Base-by-base conservation (phyloP, 2,329 filamentous ascomycete species). In the Cladosporium oxysporum region DNA sequence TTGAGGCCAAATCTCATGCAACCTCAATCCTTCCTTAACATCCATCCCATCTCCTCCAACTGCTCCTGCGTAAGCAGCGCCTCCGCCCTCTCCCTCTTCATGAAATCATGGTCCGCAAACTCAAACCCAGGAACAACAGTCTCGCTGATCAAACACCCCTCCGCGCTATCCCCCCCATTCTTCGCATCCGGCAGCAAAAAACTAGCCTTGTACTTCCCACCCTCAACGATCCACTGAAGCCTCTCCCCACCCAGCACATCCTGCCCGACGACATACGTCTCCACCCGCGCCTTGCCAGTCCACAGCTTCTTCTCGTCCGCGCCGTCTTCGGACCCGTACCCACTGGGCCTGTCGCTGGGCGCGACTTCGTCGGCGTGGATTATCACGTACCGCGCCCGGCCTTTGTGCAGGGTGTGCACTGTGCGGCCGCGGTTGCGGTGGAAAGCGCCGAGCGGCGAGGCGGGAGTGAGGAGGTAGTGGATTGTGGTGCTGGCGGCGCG, bases 81-180 rank as follows among this genome's bases (percentile, higher is more conserved):
- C 49, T 76, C 73, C 69, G 90, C 79, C 14, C 79, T 79, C 57
- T 84, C 80, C 16, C 74, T 74, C 5, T 79, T 81, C 71, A 91
- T 79, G 71, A 91, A 91, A 72, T 90, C 87, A 74, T 91, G 87
- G 74, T 91, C 88, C 66, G 80, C 81, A 70, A 82, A 90, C 72
- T 90, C 88, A 71, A 91, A 91, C 0, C 88, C 89, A 0, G 88
- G 88, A 8, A 90, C 82, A 1, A 90, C 88, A 0, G 87, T 89
- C 79, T 91, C 88, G 58, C 84, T 87, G 66, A 91, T 90, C 77
- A 91, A 78, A 70, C 90, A 75, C 0, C 85, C 86, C 21, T 79
- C 80, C 44, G 78, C 79, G 44, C 76, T 78, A 29, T 70, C 72
- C 5, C 73, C 71, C 2, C 70, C 75, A 26, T 72, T 75, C 52